Evolutionary conservation across 257 asterid genomes (phyloP), one percentile per base, ranked within the genome.

Genomic region (Jasminum sambac): DNA sequence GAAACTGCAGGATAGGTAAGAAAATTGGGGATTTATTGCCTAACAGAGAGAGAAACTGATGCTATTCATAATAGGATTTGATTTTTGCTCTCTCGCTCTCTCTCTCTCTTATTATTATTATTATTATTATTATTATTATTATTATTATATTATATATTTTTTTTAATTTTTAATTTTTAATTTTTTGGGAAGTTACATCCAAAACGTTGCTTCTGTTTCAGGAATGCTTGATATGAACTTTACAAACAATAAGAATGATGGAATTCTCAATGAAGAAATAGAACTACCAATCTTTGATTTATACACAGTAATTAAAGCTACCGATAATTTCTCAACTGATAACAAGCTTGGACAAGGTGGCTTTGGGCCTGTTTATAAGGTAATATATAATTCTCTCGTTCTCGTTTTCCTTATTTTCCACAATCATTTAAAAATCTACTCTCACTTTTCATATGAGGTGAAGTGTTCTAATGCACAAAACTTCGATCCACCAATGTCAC

Each of bases 351-450:
- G 80, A 11, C 57, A 19, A 61, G 73, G 80, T 2, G 80, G 76
- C 13, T 76, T 70, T 66, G 76, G 73, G 43, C 73, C 73, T 70
- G 76, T 76, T 66, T 76, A 76, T 76, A 64, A 70, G 80, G 80
- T 75, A 23, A 37, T 3, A 55, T 55, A 21, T 17, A 17, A 19
- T 50, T 50, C 19, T 8, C 4, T 50, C n/a, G 13, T 16, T 16
- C 9, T 42, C 14, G 6, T 46, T 44, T 46, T 30, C 36, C 44
- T 40, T 30, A 30, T 30, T 30, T 30, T 30, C 36, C 1, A 30
- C 36, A 30, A 30, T 30, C 36, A 30, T 30, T 30, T 30, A 1
- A 39, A 39, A 8, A 6, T 39, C 1, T 39, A 39, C 43, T 39
- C 43, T 39, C 11, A 39, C 7, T 39, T 39, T 39, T 6, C 11